phyloP scores from a whole-genome alignment of 768 basidiomycete species.

The Mycena latifolia region DNA sequence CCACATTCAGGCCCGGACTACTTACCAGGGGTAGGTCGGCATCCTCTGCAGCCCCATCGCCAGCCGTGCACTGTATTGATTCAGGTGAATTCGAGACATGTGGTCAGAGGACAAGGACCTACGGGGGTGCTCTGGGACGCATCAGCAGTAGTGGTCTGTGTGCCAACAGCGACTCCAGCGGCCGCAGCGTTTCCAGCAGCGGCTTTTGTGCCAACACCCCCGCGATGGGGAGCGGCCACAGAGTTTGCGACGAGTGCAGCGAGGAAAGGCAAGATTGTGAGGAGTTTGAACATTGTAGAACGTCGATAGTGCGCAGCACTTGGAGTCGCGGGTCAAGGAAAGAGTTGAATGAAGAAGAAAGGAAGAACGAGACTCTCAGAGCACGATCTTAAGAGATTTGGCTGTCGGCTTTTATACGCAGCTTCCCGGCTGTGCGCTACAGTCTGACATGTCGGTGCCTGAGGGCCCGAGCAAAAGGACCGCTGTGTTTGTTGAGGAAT shows the following conservation, averaged over 20 bases:
- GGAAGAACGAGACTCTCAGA: constrained; percentile 18
- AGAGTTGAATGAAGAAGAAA: constrained; percentile 23
- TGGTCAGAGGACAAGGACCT: constrained; percentile 16
- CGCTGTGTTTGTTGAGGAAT: constrained; percentile 5
- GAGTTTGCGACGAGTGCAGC: constrained; percentile 23
- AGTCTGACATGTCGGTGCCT: constrained; percentile 13
- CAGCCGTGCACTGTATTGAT: constrained; percentile 20
- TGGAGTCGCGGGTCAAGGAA: constrained; percentile 21
- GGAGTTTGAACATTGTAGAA: constrained; percentile 24
- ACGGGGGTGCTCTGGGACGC: constrained; percentile 20
- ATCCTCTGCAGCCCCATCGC: constrained; percentile 14
- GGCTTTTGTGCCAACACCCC: constrained; percentile 13
- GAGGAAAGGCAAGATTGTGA: constrained; percentile 24
- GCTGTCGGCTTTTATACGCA: constrained; percentile 19
- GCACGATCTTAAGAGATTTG: constrained; percentile 14
- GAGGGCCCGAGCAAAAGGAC: constrained; percentile 9
- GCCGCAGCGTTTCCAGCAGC: constrained; percentile 15
- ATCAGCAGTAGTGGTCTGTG: constrained; percentile 20
- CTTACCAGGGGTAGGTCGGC: constrained; percentile 21
- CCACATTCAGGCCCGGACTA: constrained; percentile 18
- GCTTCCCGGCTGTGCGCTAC: constrained; percentile 14
- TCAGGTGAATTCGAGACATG: constrained; percentile 20
- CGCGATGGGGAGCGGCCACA: constrained; percentile 23
- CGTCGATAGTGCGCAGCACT: constrained; percentile 22
- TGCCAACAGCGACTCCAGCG: constrained; percentile 20